phyloP scores from a whole-genome alignment of 768 basidiomycete species.

The Pluteus cervinus region DNA sequence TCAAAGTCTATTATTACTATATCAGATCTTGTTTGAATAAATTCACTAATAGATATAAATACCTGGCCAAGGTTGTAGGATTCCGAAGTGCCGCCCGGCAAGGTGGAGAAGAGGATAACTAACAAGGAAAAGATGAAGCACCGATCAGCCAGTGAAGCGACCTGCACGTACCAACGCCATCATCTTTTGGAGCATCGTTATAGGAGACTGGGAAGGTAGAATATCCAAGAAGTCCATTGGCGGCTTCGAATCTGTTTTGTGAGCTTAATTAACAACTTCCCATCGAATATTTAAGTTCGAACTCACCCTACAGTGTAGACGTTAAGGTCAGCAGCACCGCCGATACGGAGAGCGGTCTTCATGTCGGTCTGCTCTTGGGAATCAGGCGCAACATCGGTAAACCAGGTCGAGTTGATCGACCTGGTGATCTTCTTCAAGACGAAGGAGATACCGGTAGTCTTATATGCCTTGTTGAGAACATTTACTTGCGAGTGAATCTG shows the following conservation, averaged over 20 bases:
- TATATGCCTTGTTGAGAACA: conserved; percentile 10
- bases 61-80: too few relatives aligned
- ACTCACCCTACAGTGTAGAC: conserved; percentile 16
- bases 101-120: not conserved
- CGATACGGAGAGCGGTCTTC: conserved; percentile 12
- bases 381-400: conserved; percentile 9
- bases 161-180: conserved; percentile 30
- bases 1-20: too few relatives aligned
- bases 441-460: conserved; percentile 9
- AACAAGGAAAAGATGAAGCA: too few relatives aligned
- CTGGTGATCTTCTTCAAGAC: conserved; percentile 8
- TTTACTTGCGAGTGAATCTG: conserved; percentile 9
- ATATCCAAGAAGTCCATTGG: conserved; percentile 48
- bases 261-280: not conserved
- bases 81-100: not conserved
- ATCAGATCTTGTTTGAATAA: too few relatives aligned
- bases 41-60: too few relatives aligned
- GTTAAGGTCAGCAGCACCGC: conserved; percentile 11
- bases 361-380: conserved; percentile 7
- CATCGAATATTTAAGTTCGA: too few relatives aligned
- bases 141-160: too few relatives aligned
- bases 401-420: conserved; percentile 10
- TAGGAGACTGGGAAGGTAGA: conserved; percentile 46
- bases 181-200: conserved; percentile 32
- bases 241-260: too few relatives aligned